Percentiles rank a stretch among this genome's conserved stretches.
Evolutionary conservation across 306 rosid genomes (phyloP).

Genomic region (Oxytropis ochrocephala): DNA sequence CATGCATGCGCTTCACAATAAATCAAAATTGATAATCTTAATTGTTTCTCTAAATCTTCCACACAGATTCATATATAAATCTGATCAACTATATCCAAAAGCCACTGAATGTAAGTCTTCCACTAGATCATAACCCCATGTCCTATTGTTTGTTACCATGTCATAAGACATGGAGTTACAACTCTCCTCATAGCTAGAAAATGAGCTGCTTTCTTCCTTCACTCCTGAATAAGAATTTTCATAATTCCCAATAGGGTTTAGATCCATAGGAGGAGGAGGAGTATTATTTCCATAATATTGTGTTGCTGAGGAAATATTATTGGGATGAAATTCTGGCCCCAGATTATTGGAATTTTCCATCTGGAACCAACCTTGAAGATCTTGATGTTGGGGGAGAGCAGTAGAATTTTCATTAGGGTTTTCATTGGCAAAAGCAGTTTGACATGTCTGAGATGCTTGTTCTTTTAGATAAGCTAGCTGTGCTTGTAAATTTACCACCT

Average conservation of each 20-base stretch:
- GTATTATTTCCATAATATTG: conserved; percentile 34
- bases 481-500: conserved; percentile 91
- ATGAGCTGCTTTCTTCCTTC: conserved; percentile 54
- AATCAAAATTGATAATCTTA: conserved; percentile 27
- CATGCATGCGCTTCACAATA: conserved; percentile 38
- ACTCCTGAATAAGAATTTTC: conserved; percentile 36
- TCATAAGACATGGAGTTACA: conserved; percentile 55
- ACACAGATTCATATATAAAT: conserved; percentile 12
- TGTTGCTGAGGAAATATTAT: conserved; percentile 15
- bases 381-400: conserved; percentile 35
- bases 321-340: conserved; percentile 33
- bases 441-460: conserved; percentile 57
- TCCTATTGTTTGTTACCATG: conserved; percentile 39
- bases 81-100: conserved; percentile 47
- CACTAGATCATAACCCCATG: conserved; percentile 46
- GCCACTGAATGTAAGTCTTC: conserved; percentile 68
- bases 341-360: conserved; percentile 29
- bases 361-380: conserved; percentile 54
- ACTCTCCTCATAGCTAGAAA: conserved; percentile 65
- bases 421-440: conserved; percentile 34
- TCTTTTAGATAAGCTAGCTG: conserved; percentile 78
- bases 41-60: conserved; percentile 23
- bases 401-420: conserved; percentile 54
- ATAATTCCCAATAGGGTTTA: conserved; percentile 44
- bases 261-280: conserved; percentile 29